Evolutionary conservation across 148 eudicot species (phyloP).

Genomic region (Limonium bicolor): DNA sequence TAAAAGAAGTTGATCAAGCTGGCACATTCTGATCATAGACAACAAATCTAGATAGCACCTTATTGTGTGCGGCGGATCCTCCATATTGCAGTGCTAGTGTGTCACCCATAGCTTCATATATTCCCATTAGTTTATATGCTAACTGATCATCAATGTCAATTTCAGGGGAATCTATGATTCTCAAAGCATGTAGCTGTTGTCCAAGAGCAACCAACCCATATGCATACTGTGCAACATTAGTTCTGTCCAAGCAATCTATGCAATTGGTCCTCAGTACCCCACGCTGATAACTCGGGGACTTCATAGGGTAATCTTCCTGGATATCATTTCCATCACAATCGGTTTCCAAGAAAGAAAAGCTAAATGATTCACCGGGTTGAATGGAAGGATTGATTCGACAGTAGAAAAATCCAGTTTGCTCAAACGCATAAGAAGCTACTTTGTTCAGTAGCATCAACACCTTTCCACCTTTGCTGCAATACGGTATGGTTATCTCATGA

Average conservation of each 20-base stretch:
- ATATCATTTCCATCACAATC: slow-evolving; percentile 9
- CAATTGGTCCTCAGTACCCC: slow-evolving; percentile 93
- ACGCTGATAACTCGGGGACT: slow-evolving; percentile 38
- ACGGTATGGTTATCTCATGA: not conserved
- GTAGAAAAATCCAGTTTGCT: slow-evolving; percentile 64
- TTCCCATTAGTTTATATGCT: slow-evolving; percentile 64
- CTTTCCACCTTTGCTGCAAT: slow-evolving; percentile 61
- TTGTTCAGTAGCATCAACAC: slow-evolving; percentile 48
- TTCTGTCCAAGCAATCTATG: slow-evolving; percentile 96
- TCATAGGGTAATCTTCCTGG: slow-evolving; percentile 7
- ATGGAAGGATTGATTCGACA: slow-evolving; percentile 40
- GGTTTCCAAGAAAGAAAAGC: slow-evolving; percentile 4
- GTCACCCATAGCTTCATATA: slow-evolving; percentile 96
- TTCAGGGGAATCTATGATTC: slow-evolving; percentile 33
- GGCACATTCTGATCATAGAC: not conserved
- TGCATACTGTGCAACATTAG: slow-evolving; percentile 92
- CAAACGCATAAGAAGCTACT: slow-evolving; percentile 68
- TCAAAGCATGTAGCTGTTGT: slow-evolving; percentile 72
- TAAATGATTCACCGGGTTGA: slow-evolving; percentile 17
- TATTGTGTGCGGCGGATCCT: slow-evolving; percentile 97
- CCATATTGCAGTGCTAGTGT: slow-evolving; percentile 91
- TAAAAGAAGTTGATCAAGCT: too few species aligned
- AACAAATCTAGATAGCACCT: slow-evolving; percentile 29
- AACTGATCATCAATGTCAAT: slow-evolving; percentile 48
- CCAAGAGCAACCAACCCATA: slow-evolving; percentile 92